Base-by-base conservation (phyloP, 768 basidiomycete species). In the Tylopilus vinaceipallidus region DNA sequence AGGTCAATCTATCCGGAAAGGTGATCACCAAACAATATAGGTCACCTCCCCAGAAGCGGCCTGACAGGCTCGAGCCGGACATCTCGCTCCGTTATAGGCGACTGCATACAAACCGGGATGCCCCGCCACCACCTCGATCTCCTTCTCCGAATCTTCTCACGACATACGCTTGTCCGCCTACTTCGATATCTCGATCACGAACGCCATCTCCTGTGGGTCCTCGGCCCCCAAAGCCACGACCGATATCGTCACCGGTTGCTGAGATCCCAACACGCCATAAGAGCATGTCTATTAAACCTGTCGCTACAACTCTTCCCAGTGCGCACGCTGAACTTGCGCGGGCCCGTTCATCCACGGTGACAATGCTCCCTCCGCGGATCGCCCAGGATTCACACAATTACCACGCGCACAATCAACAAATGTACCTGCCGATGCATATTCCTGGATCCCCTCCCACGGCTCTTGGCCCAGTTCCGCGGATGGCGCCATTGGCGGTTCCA, bases 121-220 rank as follows among this genome's bases (percentile, higher is more conserved):
- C 66, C 27, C 49, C 53, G 16, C 67, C 64, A 1, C 68, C 64
- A 4, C 62, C 67, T 19, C 62, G 61, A 16, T 62, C 60, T 3
- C 58, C 68, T 19, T 70, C 71, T 34, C 66, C 69, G 6, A 54
- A 43, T 27, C 38, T 42, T 33, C 22, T 49, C 36, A 11, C 47
- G 29, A 45, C 45, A 20, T 42, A 55, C 6, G 20, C 49, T 39
- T 45, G 56, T n/a, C 60, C 61, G 20, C 43, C 56, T 37, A 47
- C 45, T 38, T 56, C 63, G 1, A 27, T 61, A 27, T 71, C 72
- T 52, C 71, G 73, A 37, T 70, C 74, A 41, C 71, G 75, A 36
- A 72, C 77, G 3, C 66, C 74, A 6, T 78, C 78, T 19, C 79
- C 80, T n/a, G 67, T 70, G 19, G 80, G 80, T 14, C 79, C 81